These are phyloP conservation scores for Fistulina hepatica DNA, from an alignment of 1,284 basidiomycete genomes.

Conservation along the genomic window DNA sequence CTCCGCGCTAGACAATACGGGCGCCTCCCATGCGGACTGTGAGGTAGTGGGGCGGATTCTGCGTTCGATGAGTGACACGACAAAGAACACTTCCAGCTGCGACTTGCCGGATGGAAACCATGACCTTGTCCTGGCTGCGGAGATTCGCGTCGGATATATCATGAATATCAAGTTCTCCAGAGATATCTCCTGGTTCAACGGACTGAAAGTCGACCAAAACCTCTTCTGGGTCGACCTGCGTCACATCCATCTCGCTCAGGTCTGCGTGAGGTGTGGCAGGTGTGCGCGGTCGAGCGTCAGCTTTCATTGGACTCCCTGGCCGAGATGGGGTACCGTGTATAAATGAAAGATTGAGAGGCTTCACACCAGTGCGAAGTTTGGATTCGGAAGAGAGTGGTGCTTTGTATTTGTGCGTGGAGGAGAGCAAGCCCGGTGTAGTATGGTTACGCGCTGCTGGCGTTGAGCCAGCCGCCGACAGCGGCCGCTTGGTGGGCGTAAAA, in stretches of 20 bases:
- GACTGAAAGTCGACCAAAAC: slow-evolving; percentile 62
- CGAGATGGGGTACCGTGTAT: slow-evolving; percentile 22
- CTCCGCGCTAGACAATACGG: slow-evolving; percentile 9
- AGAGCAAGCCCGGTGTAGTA: slow-evolving; percentile 32
- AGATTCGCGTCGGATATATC: slow-evolving; percentile 30
- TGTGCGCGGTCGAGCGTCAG: slow-evolving; percentile 30
- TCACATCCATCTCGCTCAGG: slow-evolving; percentile 65
- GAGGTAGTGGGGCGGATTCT: slow-evolving; percentile 62
- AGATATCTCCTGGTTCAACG: slow-evolving; percentile 57
- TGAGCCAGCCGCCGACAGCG: background rate
- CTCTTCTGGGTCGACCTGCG: slow-evolving; percentile 63
- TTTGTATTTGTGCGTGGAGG: slow-evolving; percentile 53
- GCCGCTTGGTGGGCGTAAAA: slow-evolving; percentile 1
- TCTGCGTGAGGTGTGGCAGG: slow-evolving; percentile 34
- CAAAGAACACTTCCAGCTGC: too few species aligned
- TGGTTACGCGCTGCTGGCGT: background rate
- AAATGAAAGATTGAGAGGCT: too few species aligned
- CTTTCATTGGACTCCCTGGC: slow-evolving; percentile 45
- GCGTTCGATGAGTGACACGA: slow-evolving; percentile 4
- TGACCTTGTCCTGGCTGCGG: slow-evolving; percentile 74
- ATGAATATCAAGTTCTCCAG: slow-evolving; percentile 49
- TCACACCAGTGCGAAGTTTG: slow-evolving; percentile 30
- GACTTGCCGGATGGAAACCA: slow-evolving; percentile 73
- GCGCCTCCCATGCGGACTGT: slow-evolving; percentile 44
- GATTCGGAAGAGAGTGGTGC: slow-evolving; percentile 52